These are phyloP conservation scores for Ascochyta koolunga DNA, from an alignment of 2,329 filamentous ascomycete genomes.

Conservation along the genomic window DNA sequence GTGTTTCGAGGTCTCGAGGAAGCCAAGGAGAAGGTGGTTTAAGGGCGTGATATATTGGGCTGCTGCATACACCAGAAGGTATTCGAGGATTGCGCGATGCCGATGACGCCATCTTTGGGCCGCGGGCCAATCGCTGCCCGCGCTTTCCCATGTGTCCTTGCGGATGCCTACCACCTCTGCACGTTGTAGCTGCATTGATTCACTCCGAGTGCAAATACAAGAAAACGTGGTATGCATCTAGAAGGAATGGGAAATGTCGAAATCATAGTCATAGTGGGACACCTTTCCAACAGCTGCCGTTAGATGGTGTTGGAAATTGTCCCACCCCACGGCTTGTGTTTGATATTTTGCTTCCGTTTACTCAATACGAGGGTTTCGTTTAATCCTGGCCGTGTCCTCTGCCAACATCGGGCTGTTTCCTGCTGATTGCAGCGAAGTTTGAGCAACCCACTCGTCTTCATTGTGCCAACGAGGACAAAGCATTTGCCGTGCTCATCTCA, in stretches of 20 bases:
- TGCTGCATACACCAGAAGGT: conserved; percentile 17
- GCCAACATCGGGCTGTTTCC: neutral
- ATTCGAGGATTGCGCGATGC: conserved; percentile 32
- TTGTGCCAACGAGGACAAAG: neutral
- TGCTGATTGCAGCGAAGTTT: neutral
- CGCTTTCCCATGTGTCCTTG: conserved; percentile 29
- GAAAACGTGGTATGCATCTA: neutral
- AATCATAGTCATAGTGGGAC: neutral
- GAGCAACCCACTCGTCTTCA: neutral
- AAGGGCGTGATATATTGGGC: conserved; percentile 18
- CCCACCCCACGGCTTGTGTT: neutral
- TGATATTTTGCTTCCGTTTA: neutral
- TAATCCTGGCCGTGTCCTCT: neutral
- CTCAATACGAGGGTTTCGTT: too few species aligned
- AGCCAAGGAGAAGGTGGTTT: too few species aligned
- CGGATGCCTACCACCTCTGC: neutral
- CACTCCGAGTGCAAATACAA: neutral
- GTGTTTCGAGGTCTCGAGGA: too few species aligned
- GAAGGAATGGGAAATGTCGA: neutral
- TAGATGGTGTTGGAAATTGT: neutral
- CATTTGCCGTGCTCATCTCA: neutral
- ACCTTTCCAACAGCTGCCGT: neutral
- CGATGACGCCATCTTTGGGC: conserved; percentile 16
- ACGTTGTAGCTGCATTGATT: neutral
- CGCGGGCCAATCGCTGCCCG: conserved; percentile 31